Evolutionary conservation across 805 yeast genomes (phyloP).

Genomic region (Metschnikowia bowlesiae): DNA sequence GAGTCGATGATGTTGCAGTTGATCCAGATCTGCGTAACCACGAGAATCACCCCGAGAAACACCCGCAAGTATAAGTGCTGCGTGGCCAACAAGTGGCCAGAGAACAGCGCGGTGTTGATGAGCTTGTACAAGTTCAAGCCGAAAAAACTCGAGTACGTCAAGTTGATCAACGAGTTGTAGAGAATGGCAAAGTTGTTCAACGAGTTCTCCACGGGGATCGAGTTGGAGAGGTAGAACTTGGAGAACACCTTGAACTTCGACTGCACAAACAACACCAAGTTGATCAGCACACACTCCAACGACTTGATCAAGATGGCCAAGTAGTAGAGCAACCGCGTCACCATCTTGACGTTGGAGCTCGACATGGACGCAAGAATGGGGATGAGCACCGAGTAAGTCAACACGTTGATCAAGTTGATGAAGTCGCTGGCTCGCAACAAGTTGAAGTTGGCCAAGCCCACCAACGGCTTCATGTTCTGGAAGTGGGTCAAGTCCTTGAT

Average conservation of each 20-base stretch:
- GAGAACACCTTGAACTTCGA: conserved; percentile 61
- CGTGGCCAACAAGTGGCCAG: conserved; percentile 10
- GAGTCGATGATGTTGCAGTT: conserved; percentile 62
- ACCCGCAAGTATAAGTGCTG: conserved; percentile 48
- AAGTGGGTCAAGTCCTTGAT: conserved; percentile 46
- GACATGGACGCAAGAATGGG: conserved; percentile 34
- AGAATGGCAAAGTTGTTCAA: conserved; percentile 70
- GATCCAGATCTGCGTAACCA: conserved; percentile 64
- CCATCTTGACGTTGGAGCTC: conserved; percentile 19
- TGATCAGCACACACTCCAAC: conserved; percentile 47
- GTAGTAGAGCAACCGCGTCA: conserved; percentile 24
- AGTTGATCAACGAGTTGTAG: conserved; percentile 47
- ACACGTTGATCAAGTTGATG: conserved; percentile 41
- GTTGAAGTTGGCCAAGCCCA: conserved; percentile 61
- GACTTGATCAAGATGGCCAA: conserved; percentile 46
- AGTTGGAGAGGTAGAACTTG: conserved; percentile 57
- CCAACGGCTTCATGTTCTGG: conserved; percentile 46
- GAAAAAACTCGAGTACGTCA: conserved; percentile 54
- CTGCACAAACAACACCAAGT: conserved; percentile 53
- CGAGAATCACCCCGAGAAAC: conserved; percentile 55
- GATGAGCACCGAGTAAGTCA: conserved; percentile 38
- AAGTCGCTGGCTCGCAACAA: conserved; percentile 61
- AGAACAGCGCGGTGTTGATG: conserved; percentile 11
- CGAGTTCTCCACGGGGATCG: conserved; percentile 59
- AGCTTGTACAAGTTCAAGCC: conserved; percentile 30